phyloP scores from a whole-genome alignment of 225 moss, liverwort and hornwort species.

The Physcomitrium patens region DNA sequence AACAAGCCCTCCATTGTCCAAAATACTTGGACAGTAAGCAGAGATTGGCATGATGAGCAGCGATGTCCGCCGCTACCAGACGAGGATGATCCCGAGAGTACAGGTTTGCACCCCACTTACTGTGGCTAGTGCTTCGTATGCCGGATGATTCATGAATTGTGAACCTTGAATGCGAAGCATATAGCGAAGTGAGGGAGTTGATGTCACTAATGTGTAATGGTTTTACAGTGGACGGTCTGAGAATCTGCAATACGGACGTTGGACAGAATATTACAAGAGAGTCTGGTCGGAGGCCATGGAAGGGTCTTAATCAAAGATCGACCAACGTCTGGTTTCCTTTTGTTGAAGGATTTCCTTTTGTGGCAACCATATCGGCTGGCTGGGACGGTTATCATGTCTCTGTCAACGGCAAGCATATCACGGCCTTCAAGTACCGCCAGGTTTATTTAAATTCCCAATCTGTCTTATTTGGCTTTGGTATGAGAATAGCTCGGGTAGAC shows the following conservation, averaged over 20 bases:
- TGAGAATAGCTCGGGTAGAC: conserved; percentile 7
- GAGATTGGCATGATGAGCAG: conserved; percentile 76
- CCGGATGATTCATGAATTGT: conserved; percentile 4
- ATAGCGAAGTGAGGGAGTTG: conserved; percentile 8
- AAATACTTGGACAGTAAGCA: conserved; percentile 58
- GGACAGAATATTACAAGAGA: conserved; percentile 59
- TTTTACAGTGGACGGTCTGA: conserved; percentile 84
- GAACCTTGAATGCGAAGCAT: neutral
- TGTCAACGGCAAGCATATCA: conserved; percentile 84
- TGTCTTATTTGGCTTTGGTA: conserved; percentile 3
- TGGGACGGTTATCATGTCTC: conserved; percentile 97
- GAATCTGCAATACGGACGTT: conserved; percentile 67
- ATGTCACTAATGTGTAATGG: conserved; percentile 3
- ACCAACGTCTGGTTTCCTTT: conserved; percentile 78
- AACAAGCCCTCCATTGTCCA: conserved; percentile 47
- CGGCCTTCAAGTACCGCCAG: conserved; percentile 88
- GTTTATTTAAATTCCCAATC: conserved; percentile 33
- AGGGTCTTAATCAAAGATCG: conserved; percentile 43
- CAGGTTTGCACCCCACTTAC: conserved; percentile 45
- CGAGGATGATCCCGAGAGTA: conserved; percentile 24
- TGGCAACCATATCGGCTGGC: conserved; percentile 81
- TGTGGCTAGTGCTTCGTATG: neutral
- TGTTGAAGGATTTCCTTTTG: conserved; percentile 88
- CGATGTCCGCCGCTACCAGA: conserved; percentile 59
- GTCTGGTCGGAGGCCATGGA: conserved; percentile 59